phyloP scores from a whole-genome alignment of 805 yeast species.

The Lachancea nothofagi region DNA sequence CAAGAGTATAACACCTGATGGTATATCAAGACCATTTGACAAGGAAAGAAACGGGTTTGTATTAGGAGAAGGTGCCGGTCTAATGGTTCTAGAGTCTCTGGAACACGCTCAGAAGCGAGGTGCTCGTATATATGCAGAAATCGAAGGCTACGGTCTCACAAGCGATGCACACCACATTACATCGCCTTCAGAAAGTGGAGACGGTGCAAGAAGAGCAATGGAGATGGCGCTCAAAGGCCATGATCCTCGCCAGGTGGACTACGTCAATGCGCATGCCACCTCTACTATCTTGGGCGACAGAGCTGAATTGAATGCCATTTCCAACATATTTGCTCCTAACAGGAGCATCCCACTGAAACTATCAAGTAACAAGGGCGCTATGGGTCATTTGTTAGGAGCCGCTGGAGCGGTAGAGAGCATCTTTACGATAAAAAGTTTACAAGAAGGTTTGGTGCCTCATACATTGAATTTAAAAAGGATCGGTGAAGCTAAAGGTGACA shows the following conservation, averaged over 20 bases:
- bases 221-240: conserved; percentile 57
- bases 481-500: conserved; percentile 47
- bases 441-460: conserved; percentile 61
- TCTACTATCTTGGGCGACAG: conserved; percentile 85
- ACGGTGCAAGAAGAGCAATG: conserved; percentile 85
- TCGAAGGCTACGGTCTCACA: conserved; percentile 82
- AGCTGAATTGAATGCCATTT: conserved; percentile 78
- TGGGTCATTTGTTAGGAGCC: conserved; percentile 92
- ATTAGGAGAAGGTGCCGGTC: conserved; percentile 88
- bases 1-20: conserved; percentile 61
- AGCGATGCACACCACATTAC: conserved; percentile 94
- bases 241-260: conserved; percentile 49
- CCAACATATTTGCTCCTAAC: conserved; percentile 38
- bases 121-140: conserved; percentile 68
- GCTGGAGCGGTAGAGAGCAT: conserved; percentile 93
- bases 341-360: conserved; percentile 37
- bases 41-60: conserved; percentile 76
- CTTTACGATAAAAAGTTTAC: conserved; percentile 64
- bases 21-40: conserved; percentile 88
- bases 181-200: conserved; percentile 77
- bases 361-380: conserved; percentile 84
- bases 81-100: conserved; percentile 67
- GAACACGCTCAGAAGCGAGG: conserved; percentile 69
- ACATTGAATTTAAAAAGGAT: conserved; percentile 62
- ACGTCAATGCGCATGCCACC: conserved; percentile 95